A percentile compares a stretch with the other conserved stretches of the same genome.
These are phyloP conservation scores for Apiospora sp. DNA, from an alignment of 2,329 filamentous ascomycete genomes.

Conservation along the genomic window DNA sequence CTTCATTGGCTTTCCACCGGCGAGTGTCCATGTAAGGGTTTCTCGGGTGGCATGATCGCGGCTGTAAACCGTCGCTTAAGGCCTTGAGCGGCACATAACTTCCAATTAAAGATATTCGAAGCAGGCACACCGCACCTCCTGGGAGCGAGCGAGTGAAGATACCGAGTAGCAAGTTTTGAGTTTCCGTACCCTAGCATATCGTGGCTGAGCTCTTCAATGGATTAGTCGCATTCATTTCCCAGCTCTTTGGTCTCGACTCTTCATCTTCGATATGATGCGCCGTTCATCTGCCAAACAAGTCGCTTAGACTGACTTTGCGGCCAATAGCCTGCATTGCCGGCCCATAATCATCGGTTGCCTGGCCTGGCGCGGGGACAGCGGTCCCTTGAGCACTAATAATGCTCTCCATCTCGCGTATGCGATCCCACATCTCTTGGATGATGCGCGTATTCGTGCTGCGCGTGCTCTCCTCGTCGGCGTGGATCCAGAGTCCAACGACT, in stretches of 20 bases:
- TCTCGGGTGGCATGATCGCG: background rate
- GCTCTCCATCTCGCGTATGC: slow-evolving; percentile 35
- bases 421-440: slow-evolving; percentile 53
- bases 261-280: background rate
- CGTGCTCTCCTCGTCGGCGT: slow-evolving; percentile 57
- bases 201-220: background rate
- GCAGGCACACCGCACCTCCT: background rate
- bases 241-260: background rate
- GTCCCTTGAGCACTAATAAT: slow-evolving; percentile 19
- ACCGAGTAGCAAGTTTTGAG: background rate
- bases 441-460: slow-evolving; percentile 50
- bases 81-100: background rate
- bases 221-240: background rate
- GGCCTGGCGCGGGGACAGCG: background rate
- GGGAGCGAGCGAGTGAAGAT: background rate
- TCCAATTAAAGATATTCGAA: background rate
- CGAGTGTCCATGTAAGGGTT: background rate
- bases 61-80: background rate
- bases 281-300: slow-evolving; percentile 12
- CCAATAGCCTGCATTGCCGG: slow-evolving; percentile 52
- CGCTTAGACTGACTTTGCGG: slow-evolving; percentile 24
- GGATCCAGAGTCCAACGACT: slow-evolving; percentile 63
- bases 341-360: slow-evolving; percentile 37
- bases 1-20: background rate
- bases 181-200: background rate